Evolutionary conservation across 2,329 filamentous ascomycete genomes (phyloP).

Genomic region (Calonectria henricotiae): DNA sequence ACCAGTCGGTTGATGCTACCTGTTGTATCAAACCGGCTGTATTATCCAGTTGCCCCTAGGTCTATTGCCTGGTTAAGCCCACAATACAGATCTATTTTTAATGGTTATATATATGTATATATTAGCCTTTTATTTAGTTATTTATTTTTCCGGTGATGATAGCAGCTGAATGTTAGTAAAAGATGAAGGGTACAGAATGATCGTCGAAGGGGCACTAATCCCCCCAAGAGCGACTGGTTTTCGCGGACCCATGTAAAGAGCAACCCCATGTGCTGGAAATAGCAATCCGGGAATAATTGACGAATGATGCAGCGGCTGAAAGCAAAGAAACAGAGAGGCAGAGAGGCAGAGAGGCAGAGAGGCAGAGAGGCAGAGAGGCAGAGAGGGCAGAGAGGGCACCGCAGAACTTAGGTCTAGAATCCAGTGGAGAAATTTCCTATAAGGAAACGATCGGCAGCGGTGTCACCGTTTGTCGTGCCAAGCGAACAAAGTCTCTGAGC

Average conservation of each 20-base stretch:
- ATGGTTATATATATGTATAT: too few species aligned
- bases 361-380: background rate
- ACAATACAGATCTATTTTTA: too few species aligned
- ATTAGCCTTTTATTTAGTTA: too few species aligned
- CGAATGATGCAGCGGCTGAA: background rate
- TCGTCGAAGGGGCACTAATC: too few species aligned
- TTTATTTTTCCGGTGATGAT: too few species aligned
- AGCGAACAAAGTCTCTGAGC: slow-evolving; percentile 5
- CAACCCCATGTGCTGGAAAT: slow-evolving; percentile 28
- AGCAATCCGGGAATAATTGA: slow-evolving; percentile 16
- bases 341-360: background rate
- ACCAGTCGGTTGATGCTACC: too few species aligned
- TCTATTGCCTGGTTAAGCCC: too few species aligned
- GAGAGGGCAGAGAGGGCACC: background rate
- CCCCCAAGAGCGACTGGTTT: background rate
- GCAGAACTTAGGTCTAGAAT: slow-evolving; percentile 1
- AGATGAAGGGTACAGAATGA: too few species aligned
- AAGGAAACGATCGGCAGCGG: slow-evolving; percentile 28
- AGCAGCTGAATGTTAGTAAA: too few species aligned
- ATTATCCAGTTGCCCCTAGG: too few species aligned
- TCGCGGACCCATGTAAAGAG: slow-evolving; percentile 6
- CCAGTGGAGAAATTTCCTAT: background rate
- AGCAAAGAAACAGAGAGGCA: background rate
- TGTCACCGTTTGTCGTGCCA: slow-evolving; percentile 3
- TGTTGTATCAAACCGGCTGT: too few species aligned